Conservation (phyloP, 208 protist species). For the Blastocrithidia nonstop region DNA sequence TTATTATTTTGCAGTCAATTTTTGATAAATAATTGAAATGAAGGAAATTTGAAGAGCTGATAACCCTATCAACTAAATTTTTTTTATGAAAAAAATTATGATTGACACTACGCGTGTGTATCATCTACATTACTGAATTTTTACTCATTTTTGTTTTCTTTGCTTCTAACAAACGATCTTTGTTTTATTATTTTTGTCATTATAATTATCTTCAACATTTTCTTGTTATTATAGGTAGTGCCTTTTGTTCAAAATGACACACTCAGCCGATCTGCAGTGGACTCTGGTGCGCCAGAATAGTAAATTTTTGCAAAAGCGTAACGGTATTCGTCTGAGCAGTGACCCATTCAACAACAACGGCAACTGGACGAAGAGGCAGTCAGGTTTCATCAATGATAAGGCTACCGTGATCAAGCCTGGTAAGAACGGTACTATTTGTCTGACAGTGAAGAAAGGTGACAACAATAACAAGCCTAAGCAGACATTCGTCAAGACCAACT, state of each 20-base stretch:
- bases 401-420: constrained; percentile 54
- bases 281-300: constrained; percentile 67
- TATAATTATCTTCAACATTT: no score
- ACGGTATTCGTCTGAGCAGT: constrained; percentile 59
- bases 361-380: constrained; percentile 78
- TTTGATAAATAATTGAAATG: no score
- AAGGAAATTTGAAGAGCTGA: no score
- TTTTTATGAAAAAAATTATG: no score
- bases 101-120: no score
- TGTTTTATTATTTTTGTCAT: not conserved
- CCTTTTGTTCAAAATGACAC: constrained; percentile 23
- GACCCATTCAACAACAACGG: constrained; percentile 82
- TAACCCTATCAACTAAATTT: no score
- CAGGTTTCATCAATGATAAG: constrained; percentile 58
- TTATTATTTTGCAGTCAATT: no score
- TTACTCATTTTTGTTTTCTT: no score
- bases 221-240: constrained; percentile 1
- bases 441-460: constrained; percentile 55
- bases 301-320: constrained; percentile 76
- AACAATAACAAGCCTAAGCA: constrained; percentile 66
- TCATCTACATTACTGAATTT: no score
- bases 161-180: not conserved
- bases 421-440: constrained; percentile 42
- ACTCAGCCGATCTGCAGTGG: constrained; percentile 82
- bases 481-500: constrained; percentile 50